Evolutionary conservation across 192 early-diverging fungal genomes (phyloP), one percentile per base, ranked within the genome.

Genomic region (Coemansia sp.): DNA sequence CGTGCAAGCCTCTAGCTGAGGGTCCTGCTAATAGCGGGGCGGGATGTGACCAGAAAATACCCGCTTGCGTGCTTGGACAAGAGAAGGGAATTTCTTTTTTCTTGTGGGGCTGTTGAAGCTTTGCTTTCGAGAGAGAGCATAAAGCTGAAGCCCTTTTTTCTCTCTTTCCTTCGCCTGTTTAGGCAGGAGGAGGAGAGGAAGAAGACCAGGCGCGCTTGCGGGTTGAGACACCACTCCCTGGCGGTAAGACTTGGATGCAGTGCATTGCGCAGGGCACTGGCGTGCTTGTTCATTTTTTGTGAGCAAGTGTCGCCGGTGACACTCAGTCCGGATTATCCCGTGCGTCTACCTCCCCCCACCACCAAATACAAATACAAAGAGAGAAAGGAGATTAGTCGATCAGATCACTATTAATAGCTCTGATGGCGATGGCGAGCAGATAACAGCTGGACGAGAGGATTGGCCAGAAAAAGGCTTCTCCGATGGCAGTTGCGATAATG

Each of bases 241-340:
- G 71, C 72, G 77, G 64, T 54, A 40, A 31, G 33, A n/a, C 42
- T 74, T 79, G 65, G 65, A 79, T 79, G 77, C 71, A 79, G 77
- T 79, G 77, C 77, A 71, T 74, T 79, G 77, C 77, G 77, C 77
- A 79, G 77, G 77, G 72, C 74, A 61, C 68, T 49, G 36, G 76
- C 70, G 60, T 13, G 8, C 24, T 41, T 16, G 29, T 15, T 40
- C 20, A 38, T 38, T 7, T 38, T 38, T 41, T 52, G 16, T 40
- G 31, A 22, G 52, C 44, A 5, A 49, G 65, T 43, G 70, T 67
- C 24, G 77, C 65, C 65, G 74, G 67, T 74, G 61, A 51, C 49
- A 79, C 77, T 68, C 77, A 73, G 74, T 79, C 72, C 77, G 77
- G 77, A 79, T 79, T 79, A 79, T 66, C 49, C 49, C 49, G 49